A percentile compares a stretch with the other conserved stretches of the same genome.
These are phyloP conservation scores for Forsythia viridissima DNA, from an alignment of 257 asterid species.

Conservation along the genomic window DNA sequence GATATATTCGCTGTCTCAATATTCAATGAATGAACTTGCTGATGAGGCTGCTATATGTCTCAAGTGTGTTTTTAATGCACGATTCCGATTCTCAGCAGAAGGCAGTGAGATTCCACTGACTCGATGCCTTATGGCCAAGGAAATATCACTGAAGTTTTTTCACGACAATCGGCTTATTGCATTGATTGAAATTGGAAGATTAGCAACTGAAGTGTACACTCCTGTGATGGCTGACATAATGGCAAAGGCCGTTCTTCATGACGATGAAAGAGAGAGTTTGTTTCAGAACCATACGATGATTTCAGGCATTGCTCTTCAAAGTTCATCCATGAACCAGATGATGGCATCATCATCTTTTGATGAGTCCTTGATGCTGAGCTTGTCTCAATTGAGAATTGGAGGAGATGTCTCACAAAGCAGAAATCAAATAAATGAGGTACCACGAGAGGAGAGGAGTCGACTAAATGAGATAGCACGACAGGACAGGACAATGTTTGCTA, in stretches of 20 bases:
- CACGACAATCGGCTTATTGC: slow-evolving; percentile 24
- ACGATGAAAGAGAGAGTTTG: slow-evolving; percentile 9
- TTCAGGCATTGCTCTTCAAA: slow-evolving; percentile 6
- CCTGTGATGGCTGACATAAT: slow-evolving; percentile 46
- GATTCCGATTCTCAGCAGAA: slow-evolving; percentile 4
- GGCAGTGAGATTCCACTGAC: slow-evolving; percentile 45
- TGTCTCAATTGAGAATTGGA: slow-evolving; percentile 22
- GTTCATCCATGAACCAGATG: slow-evolving; percentile 1
- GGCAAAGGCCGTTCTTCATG: slow-evolving; percentile 32
- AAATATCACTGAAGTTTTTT: slow-evolving; percentile 37
- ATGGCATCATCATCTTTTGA: slow-evolving; percentile 13
- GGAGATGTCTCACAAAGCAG: background rate
- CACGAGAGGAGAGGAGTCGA: slow-evolving; percentile 12
- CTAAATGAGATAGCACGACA: slow-evolving; percentile 13
- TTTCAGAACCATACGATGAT: background rate
- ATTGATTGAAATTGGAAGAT: slow-evolving; percentile 20
- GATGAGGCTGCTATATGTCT: slow-evolving; percentile 59
- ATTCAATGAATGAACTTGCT: slow-evolving; percentile 37
- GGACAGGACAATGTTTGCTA: slow-evolving; percentile 59
- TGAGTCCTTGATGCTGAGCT: slow-evolving; percentile 12
- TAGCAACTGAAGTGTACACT: slow-evolving; percentile 34
- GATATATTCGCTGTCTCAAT: slow-evolving; percentile 34
- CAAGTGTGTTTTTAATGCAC: slow-evolving; percentile 26
- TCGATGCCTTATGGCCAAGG: slow-evolving; percentile 20
- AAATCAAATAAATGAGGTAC: background rate